Evolutionary conservation across 163 green algal genomes (phyloP).

Genomic region (Chlamydomonas reinhardtii): DNA sequence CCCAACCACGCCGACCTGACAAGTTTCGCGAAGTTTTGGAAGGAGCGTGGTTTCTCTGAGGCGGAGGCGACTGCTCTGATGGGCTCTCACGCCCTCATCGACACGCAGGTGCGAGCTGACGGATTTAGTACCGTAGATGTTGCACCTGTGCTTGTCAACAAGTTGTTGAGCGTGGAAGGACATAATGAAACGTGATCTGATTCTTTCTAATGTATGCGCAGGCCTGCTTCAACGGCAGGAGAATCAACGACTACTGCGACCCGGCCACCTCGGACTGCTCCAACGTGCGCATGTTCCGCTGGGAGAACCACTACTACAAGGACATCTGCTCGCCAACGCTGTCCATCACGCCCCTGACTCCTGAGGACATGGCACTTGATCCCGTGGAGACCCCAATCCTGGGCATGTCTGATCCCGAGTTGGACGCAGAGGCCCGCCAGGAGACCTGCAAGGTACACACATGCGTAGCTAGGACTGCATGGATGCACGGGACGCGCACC

Average conservation of each 20-base stretch:
- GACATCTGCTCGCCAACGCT: slow-evolving; percentile 18
- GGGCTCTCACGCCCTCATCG: slow-evolving; percentile 26
- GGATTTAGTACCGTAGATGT: no score
- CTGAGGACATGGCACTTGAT: neutral
- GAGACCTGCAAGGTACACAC: neutral
- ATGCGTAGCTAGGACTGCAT: no score
- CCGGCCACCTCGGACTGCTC: neutral
- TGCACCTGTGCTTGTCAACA: no score
- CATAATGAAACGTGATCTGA: no score
- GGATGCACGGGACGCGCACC: no score
- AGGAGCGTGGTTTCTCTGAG: neutral
- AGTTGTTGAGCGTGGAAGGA: no score
- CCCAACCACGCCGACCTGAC: no score
- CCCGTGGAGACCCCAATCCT: neutral
- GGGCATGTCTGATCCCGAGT: neutral
- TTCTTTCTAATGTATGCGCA: no score
- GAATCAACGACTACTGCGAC: neutral
- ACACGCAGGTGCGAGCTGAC: slow-evolving; percentile 30
- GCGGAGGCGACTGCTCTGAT: slow-evolving; percentile 5
- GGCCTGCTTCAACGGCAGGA: slow-evolving; percentile 19
- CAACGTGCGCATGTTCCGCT: slow-evolving; percentile 31
- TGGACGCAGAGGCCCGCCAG: neutral
- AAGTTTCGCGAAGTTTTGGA: slow-evolving; percentile 7
- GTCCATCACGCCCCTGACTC: neutral
- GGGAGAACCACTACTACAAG: slow-evolving; percentile 39